Evolutionary conservation across 2,329 filamentous ascomycete genomes (phyloP).

Genomic region (Tothia fuscella): DNA sequence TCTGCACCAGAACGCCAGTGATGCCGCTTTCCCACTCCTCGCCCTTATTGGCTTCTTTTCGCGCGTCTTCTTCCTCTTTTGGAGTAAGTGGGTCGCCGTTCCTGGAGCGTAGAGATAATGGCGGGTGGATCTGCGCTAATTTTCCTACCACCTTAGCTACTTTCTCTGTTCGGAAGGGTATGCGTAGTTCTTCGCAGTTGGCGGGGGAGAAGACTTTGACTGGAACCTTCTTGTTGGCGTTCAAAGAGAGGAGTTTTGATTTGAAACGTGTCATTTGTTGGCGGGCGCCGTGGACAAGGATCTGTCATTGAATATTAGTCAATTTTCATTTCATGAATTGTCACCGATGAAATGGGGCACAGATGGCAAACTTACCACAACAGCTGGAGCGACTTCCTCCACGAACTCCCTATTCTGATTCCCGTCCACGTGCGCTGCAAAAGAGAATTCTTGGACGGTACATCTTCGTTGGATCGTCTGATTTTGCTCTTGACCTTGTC

Average conservation of each 20-base stretch:
- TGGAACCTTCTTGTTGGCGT: constrained; percentile 66
- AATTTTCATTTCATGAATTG: constrained; percentile 2
- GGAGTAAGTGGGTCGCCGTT: constrained; percentile 34
- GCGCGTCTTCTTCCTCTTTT: constrained; percentile 24
- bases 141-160: constrained; percentile 92
- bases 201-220: constrained; percentile 88
- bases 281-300: constrained; percentile 91
- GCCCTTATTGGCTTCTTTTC: constrained; percentile 18
- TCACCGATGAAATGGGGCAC: not conserved
- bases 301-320: constrained; percentile 38
- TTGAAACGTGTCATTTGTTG: constrained; percentile 97
- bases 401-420: constrained; percentile 95
- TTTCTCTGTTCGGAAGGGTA: constrained; percentile 93
- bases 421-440: constrained; percentile 93
- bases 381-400: constrained; percentile 80
- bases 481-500: constrained; percentile 61
- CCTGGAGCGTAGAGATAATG: constrained; percentile 24
- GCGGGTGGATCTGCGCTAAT: constrained; percentile 69
- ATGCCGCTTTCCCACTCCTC: constrained; percentile 44
- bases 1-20: constrained; percentile 86
- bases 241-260: constrained; percentile 86
- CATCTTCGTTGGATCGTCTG: constrained; percentile 86
- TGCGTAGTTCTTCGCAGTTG: constrained; percentile 89
- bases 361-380: constrained; percentile 57
- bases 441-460: constrained; percentile 87